Evolutionary conservation across 371 early-diverging fungal genomes (phyloP), one percentile per base, ranked within the genome.

Genomic region (Mortierella sp.): DNA sequence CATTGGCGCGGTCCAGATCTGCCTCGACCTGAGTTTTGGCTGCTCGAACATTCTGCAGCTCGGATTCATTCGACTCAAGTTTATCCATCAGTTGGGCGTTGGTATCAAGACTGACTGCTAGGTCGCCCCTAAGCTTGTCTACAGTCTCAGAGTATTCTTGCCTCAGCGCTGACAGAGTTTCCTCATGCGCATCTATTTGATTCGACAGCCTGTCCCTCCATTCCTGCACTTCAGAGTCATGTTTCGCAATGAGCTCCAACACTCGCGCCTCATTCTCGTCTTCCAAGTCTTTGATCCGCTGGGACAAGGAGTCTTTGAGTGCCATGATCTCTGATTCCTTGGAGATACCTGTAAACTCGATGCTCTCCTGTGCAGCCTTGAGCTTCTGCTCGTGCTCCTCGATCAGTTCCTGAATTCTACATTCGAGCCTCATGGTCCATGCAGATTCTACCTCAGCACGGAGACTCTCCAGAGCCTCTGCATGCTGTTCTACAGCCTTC

Each of bases 261-360:
- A 63, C 31, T 1, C 60, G 67, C 0, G 53, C 12, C 27, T 73
- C 75, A 7, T 57, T 55, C n/a, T 59, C 60, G 6, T 64, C 60
- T 28, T 67, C 54, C 15, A 71, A 44, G 2, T 52, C 54, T 49
- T 72, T 71, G 19, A 73, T 31, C 59, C 78, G 62, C 15, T 60
- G 49, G 1, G 66, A 56, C 26, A 71, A 63, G 19, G 58, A 39
- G 31, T 58, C 64, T 42, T 78, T 63, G n/a, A 80, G 59, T 11
- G 60, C 51, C 39, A 67, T 53, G 14, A 67, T 62, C 42, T 63
- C 59, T 21, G 46, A 8, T 4, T 62, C 59, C 24, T 53, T 59
- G 23, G 56, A 54, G 19, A 21, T 41, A 8, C 53, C 67, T 2
- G 73, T 42, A 9, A 12, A 28, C 11, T 39, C 28, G 0, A 50